Percentiles rank a stretch among this genome's conserved stretches.
phyloP scores from a whole-genome alignment of 2,329 filamentous ascomycete species.

The Lachnellula willkommii region DNA sequence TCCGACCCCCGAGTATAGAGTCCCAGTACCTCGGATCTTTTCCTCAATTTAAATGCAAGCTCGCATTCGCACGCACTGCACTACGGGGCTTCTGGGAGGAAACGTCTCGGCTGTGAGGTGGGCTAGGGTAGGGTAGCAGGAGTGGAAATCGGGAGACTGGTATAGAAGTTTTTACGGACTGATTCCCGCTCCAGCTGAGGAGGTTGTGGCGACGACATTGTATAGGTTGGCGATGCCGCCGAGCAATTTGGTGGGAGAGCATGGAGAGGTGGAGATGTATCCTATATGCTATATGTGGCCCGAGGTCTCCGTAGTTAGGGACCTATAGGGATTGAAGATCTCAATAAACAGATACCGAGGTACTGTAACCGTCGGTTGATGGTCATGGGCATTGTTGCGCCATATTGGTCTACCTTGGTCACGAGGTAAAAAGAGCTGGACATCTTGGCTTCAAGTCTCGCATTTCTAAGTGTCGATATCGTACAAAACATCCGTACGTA shows the following conservation, averaged over 20 bases:
- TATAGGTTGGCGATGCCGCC: slow-evolving; percentile 58
- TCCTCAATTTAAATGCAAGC: too few species aligned
- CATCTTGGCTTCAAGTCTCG: neutral
- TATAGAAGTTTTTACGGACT: slow-evolving; percentile 40
- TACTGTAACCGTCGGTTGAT: neutral
- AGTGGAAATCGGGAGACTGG: slow-evolving; percentile 35
- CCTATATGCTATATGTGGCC: slow-evolving; percentile 9
- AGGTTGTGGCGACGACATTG: slow-evolving; percentile 48
- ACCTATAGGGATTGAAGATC: neutral
- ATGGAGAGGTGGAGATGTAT: slow-evolving; percentile 11
- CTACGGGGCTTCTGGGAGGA: neutral
- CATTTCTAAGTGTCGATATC: slow-evolving; percentile 41
- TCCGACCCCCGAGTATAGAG: too few species aligned
- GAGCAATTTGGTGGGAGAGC: slow-evolving; percentile 6
- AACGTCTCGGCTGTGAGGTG: too few species aligned
- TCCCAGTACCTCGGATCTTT: too few species aligned
- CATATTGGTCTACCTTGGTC: neutral
- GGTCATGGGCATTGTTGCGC: neutral
- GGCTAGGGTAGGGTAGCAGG: slow-evolving; percentile 6
- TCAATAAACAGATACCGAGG: neutral
- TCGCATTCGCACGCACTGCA: too few species aligned
- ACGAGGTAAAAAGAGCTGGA: neutral
- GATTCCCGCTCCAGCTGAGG: slow-evolving; percentile 42
- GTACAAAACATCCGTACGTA: slow-evolving; percentile 66
- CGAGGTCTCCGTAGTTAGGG: slow-evolving; percentile 8